phyloP scores from a whole-genome alignment of 192 early-diverging fungal species.

The Rhizoclosmatium sp. region DNA sequence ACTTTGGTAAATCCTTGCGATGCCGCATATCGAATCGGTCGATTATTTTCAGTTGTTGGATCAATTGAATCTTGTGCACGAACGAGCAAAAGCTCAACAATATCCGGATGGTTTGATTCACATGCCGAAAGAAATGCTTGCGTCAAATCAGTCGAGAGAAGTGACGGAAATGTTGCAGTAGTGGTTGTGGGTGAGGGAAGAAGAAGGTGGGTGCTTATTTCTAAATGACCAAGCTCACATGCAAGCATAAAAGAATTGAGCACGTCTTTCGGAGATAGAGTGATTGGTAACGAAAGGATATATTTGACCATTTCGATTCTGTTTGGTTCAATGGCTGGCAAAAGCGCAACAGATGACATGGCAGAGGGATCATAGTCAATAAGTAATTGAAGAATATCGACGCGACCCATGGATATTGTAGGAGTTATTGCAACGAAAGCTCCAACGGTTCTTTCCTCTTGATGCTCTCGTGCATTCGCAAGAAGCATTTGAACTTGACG shows the following conservation, averaged over 20 bases:
- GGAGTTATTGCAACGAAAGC: not conserved
- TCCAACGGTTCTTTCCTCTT: not conserved
- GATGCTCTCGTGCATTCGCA: not conserved
- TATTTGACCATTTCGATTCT: not conserved
- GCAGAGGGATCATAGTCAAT: not conserved
- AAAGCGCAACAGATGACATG: not conserved
- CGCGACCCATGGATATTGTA: not conserved
- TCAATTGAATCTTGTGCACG: not conserved
- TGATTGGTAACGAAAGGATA: not conserved
- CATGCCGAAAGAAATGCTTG: not conserved
- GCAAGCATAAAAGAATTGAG: not conserved
- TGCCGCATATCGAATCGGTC: slow-evolving; percentile 3
- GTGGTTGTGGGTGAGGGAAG: slow-evolving; percentile 6
- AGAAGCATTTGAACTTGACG: not conserved
- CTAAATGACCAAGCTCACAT: slow-evolving; percentile 3
- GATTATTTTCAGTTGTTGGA: not conserved
- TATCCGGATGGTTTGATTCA: slow-evolving; percentile 12
- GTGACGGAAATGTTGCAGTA: not conserved
- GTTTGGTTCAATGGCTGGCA: slow-evolving; percentile 8
- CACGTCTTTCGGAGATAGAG: not conserved
- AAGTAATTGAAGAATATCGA: slow-evolving; percentile 5
- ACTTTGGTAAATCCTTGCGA: not conserved
- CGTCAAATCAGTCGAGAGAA: not conserved
- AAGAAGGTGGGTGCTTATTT: slow-evolving; percentile 1
- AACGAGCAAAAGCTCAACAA: slow-evolving; percentile 15